These are phyloP conservation scores for Scalesia atractyloides DNA, from an alignment of 129 eudicot species.

Conservation along the genomic window DNA sequence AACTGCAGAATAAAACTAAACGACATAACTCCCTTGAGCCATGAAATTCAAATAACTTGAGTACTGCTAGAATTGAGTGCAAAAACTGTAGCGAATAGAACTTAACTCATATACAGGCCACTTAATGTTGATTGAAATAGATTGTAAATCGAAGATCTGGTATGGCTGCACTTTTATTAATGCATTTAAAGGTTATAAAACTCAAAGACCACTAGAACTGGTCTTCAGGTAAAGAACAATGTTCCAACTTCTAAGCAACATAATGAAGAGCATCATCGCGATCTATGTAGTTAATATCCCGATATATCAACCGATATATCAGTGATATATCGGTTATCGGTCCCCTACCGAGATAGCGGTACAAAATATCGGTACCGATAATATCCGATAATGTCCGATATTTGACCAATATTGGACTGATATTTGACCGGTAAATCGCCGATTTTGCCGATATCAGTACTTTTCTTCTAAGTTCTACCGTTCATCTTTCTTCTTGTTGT, in stretches of 20 bases:
- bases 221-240: constrained; percentile 3
- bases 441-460: no score
- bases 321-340: no score
- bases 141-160: not conserved
- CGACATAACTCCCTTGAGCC: not conserved
- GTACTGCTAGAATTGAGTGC: not conserved
- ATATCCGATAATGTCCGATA: no score
- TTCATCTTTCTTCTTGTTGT: no score
- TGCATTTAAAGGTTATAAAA: not conserved
- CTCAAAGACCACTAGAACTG: not conserved
- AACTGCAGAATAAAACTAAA: not conserved
- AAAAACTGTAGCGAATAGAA: not conserved
- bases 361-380: no score
- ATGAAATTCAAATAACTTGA: not conserved
- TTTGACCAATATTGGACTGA: no score
- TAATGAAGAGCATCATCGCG: constrained; percentile 4
- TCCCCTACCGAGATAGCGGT: no score
- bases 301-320: no score
- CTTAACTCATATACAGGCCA: not conserved
- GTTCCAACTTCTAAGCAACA: not conserved
- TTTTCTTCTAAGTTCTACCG: no score
- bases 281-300: no score
- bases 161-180: not conserved
- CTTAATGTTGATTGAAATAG: not conserved
- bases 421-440: no score